Evolutionary conservation across 805 yeast species (phyloP).

Genomic region (Ogataea salicorniae): DNA sequence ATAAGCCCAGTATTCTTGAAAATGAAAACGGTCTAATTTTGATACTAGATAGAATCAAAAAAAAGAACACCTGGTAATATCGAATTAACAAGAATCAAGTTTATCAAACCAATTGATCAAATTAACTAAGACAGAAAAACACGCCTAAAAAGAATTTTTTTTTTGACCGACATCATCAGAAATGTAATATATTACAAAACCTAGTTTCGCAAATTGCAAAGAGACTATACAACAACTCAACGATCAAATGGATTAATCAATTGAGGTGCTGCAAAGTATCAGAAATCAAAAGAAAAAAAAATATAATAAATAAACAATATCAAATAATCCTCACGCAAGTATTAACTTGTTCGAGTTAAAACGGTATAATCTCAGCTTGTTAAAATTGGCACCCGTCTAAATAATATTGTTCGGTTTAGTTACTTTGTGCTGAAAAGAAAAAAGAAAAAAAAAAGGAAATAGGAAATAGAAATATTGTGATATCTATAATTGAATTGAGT

Average conservation of each 20-base stretch:
- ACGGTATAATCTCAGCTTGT: constrained; percentile 69
- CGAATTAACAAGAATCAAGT: too few species aligned
- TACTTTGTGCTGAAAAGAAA: neutral
- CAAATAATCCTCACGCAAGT: constrained; percentile 72
- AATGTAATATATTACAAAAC: too few species aligned
- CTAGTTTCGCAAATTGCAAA: too few species aligned
- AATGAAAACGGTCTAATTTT: too few species aligned
- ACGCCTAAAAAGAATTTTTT: too few species aligned
- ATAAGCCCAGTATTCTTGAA: too few species aligned
- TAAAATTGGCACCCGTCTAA: constrained; percentile 41
- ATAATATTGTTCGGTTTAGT: constrained; percentile 25
- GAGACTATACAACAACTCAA: neutral
- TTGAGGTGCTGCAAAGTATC: neutral
- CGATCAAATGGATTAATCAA: neutral
- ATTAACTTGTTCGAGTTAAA: constrained; percentile 74
- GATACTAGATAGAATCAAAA: too few species aligned
- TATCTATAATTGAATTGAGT: too few species aligned
- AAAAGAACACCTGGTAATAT: too few species aligned
- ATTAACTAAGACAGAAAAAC: too few species aligned
- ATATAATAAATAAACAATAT: constrained; percentile 30
- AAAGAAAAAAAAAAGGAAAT: neutral
- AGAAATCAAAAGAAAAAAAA: neutral
- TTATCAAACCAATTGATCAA: too few species aligned
- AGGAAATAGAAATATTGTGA: neutral
- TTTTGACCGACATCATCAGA: too few species aligned